Base-by-base conservation (phyloP, 495 filamentous ascomycete genomes). In the Chaetomium cochliodes region DNA sequence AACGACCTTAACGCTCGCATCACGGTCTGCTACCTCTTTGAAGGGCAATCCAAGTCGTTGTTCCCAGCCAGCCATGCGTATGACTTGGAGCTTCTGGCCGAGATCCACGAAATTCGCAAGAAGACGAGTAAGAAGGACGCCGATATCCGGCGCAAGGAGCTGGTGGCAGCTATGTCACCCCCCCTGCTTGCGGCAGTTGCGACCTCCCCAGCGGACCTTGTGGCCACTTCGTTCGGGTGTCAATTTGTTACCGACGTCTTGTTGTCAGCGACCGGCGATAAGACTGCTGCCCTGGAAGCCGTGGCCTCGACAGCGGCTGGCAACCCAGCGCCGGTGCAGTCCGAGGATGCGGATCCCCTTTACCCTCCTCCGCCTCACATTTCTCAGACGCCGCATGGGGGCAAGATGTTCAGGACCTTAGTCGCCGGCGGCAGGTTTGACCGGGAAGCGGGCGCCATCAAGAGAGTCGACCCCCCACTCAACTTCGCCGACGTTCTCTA, bases 91-190 rank as follows among this genome's bases (percentile, higher is more conserved):
- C 69, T 92, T 13, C 76, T 97, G 28, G 77, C 84, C 63, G 88
- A 93, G 70, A 78, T 98, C 44, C 89, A 92, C 67, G 84, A 85
- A 53, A 84, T 91, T 64, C 86, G 92, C 37, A 84, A 85, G 65
- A 85, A 82, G 33, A 94, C 91, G 16, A 96, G 91, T 60, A 99
- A 97, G 79, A 99, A 99, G 74, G 90, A 96, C 62, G 81, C 91
- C 2, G 86, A 85, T 18, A 76, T 84, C 42, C 85, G 96, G 39
- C 87, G 88, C 55, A 82, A 86, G 64, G 96, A 97, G 70, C 80
- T 98, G 42, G 79, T 91, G 44, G 85, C 84, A 60, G 82, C 86
- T 37, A 71, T 92, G 30, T 89, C 89, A 0, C 81, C 84, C 20
- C 75, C 85, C 6, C 77, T 97, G 2, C 81, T 99, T 12, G 80